Percentiles rank a stretch among this genome's conserved stretches.
Evolutionary conservation across 257 asterid genomes (phyloP).

Genomic region (Solanum lycopersicoides): DNA sequence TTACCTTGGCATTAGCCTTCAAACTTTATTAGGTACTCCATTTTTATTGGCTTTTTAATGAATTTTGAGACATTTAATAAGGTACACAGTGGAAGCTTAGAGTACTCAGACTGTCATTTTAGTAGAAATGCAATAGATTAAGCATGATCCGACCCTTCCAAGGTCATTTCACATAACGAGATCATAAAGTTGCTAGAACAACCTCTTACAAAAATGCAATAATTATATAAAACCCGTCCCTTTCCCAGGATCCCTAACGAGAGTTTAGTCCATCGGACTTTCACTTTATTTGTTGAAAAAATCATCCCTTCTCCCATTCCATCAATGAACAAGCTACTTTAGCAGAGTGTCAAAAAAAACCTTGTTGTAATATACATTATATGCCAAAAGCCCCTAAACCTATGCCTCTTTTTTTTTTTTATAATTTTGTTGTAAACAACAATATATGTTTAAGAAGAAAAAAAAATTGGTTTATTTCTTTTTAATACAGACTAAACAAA

Average conservation of each 20-base stretch:
- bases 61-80: not conserved
- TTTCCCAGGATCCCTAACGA: not conserved
- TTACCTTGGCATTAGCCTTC: not conserved
- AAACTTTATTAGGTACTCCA: not conserved
- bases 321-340: not conserved
- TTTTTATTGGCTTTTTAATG: not conserved
- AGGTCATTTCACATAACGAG: not conserved
- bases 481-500: constrained; percentile 53
- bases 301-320: not conserved
- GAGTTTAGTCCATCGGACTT: not conserved
- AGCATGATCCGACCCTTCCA: not conserved
- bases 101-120: not conserved
- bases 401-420: not conserved
- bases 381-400: not conserved
- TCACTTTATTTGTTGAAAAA: not conserved
- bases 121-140: not conserved
- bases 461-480: constrained; percentile 35
- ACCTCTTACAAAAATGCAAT: not conserved
- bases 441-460: not conserved
- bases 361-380: not conserved
- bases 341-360: not conserved
- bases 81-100: not conserved
- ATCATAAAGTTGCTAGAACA: not conserved
- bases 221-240: not conserved
- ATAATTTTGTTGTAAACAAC: not conserved